Percentiles rank a stretch among this genome's conserved stretches.
Conservation (phyloP, 2,329 filamentous ascomycete species). For the Ilyonectria destructans region DNA sequence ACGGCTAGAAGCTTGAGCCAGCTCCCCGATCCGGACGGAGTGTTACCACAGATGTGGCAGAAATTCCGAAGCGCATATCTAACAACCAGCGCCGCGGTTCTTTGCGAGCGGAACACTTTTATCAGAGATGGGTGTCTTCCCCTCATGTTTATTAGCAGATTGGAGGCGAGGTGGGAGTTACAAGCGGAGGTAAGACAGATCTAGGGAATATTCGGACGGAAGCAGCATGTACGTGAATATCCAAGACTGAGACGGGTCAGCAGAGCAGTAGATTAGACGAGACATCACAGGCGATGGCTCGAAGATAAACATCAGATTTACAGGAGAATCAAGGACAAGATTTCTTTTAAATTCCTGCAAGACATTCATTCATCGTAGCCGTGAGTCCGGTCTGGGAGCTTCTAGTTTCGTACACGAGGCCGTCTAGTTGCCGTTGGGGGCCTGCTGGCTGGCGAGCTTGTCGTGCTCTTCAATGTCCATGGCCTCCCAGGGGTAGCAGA, state of each 20-base stretch:
- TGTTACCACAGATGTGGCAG: not conserved
- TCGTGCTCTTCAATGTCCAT: constrained; percentile 96
- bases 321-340: not conserved
- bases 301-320: constrained; percentile 5
- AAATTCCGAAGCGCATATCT: constrained; percentile 15
- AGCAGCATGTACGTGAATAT: constrained; percentile 1
- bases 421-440: constrained; percentile 44
- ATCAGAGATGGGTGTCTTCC: not conserved
- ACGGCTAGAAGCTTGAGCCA: not conserved
- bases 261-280: not conserved
- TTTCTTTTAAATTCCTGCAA: constrained; percentile 20
- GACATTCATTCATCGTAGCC: constrained; percentile 38
- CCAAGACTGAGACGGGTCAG: not conserved
- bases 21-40: not conserved
- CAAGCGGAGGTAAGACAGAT: not conserved
- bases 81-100: constrained; percentile 3
- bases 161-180: constrained; percentile 24
- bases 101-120: not conserved
- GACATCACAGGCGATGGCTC: not conserved
- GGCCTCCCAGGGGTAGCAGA: constrained; percentile 99
- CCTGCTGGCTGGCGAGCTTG: constrained; percentile 70
- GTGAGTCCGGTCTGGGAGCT: constrained; percentile 17
- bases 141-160: constrained; percentile 17
- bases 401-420: constrained; percentile 39
- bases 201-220: not conserved